Evolutionary conservation across 2,329 filamentous ascomycete species (phyloP).

Genomic region (Graphilbum ipis-grandicollis): DNA sequence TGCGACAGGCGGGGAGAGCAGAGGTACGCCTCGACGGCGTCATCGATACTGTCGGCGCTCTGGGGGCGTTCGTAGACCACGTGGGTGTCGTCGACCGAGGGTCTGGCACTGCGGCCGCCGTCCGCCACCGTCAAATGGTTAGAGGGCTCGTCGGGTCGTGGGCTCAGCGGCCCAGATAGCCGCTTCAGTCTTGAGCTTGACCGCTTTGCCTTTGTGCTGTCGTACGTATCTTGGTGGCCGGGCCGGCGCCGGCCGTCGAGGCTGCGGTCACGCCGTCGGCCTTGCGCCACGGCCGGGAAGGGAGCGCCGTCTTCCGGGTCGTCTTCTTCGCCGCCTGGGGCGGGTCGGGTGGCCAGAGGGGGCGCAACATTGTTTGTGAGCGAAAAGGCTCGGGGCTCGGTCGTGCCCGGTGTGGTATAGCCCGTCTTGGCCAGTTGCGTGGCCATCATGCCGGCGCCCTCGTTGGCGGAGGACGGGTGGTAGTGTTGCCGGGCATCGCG

Average conservation of each 20-base stretch:
- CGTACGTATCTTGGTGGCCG: conserved; percentile 26
- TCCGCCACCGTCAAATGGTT: conserved; percentile 11
- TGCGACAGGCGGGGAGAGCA: conserved; percentile 72
- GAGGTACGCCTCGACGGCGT: conserved; percentile 73
- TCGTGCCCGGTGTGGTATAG: neutral
- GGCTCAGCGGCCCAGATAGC: conserved; percentile 30
- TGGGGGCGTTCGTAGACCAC: conserved; percentile 53
- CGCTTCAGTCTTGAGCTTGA: conserved; percentile 42
- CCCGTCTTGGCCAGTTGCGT: no score
- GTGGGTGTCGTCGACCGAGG: conserved; percentile 7
- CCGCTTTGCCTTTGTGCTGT: conserved; percentile 23
- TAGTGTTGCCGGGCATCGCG: no score
- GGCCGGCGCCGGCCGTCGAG: conserved; percentile 29
- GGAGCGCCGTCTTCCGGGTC: conserved; percentile 47
- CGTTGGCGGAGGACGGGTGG: no score
- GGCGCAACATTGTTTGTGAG: no score
- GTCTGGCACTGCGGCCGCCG: conserved; percentile 15
- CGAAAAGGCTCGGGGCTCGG: conserved; percentile 2
- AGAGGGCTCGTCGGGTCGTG: conserved; percentile 19
- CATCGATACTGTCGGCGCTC: conserved; percentile 74
- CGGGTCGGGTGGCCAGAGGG: neutral
- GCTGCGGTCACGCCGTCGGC: conserved; percentile 31
- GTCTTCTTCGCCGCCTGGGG: conserved; percentile 11
- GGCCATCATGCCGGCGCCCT: no score
- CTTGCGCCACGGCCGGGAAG: conserved; percentile 49